Base-by-base conservation (phyloP, 2,329 filamentous ascomycete species). In the Trichophyton equinum region DNA sequence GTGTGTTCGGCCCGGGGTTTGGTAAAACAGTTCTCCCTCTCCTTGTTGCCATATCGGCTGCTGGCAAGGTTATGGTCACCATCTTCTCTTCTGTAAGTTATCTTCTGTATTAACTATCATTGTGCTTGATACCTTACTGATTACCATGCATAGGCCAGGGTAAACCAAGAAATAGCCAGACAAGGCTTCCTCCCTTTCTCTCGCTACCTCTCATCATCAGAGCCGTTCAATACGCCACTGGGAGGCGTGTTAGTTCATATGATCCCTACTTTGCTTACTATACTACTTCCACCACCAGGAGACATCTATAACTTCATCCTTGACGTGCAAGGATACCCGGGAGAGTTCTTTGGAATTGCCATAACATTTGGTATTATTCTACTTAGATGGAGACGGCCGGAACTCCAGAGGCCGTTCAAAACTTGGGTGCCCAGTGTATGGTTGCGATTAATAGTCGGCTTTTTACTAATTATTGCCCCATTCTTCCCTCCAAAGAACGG, bases 291-390 rank as follows among this genome's bases (percentile, higher is more conserved):
- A 0, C 85, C 85, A 0, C 83, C 85, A 0, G 77, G 78, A 2
- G 81, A 86, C 55, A 83, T 86, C 0, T 90, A 89, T 71, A 85
- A 82, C 8, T 88, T 90, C 66, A 88, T 89, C 30, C 74, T 88
- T 0, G 85, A 89, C 55, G 82, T 89, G 0, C 85, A 89, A 67
- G 85, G 83, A 0, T 89, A 88, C 65, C 81, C 85, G 0, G 82
- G 77, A 0, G 82, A 87, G 62, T 75, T 88, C 13, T 79, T 85
- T 60, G 78, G 78, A 0, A 69, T 88, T 0, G 81, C 82, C 0
- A 74, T 83, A 0, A 81, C 81, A 0, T 65, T 78, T 6, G 85
- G 85, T 0, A 73, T 88, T 0, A 65, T 88, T 0, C 79, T 82
- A 71, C 74, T 90, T 4, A 80, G 87, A 0, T 77, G 75, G 60